Base-by-base conservation (phyloP, 2,329 filamentous ascomycete species). In the Gyromitra esculenta region DNA sequence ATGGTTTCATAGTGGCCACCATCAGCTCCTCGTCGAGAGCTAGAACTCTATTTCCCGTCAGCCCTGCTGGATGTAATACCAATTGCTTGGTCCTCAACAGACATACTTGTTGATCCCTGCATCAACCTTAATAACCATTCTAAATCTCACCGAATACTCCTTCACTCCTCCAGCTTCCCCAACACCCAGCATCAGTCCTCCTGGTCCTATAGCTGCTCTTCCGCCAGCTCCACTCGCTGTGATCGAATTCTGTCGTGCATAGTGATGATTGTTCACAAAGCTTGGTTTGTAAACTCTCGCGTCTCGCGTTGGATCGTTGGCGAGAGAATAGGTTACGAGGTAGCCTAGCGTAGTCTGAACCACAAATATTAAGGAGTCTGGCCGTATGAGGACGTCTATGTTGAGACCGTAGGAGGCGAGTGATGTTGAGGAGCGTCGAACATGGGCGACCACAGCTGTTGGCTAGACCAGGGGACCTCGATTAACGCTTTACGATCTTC, bases 111-210 rank as follows among this genome's bases (percentile, higher is more conserved):
- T 79, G 80, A 99, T 97, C 1, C 96, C 96, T 1, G 96, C 96
- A 84, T 99, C 96, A 18, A 99, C 93, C 82, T 97, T 96, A 82
- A 99, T 98, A 13, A 97, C 95, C 92, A 97, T 97, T 73, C 95
- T 89, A 84, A 99, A 99, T 9, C 93, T 91, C 63, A 99, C 88
- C 81, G 91, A 97, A 72, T 97, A 89, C 84, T 99, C 96, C 68
- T 90, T 89, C 65, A 97, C 90, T 2, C 93, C 93, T 63, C 88
- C 88, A 8, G 92, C 92, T 83, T 97, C 96, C 43, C 94, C 94
- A 1, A 92, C 89, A 0, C 92, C 92, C 83, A 91, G 89, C 11
- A 91, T 83, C 64, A 91, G 60, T 5, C 79, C 79, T 15, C 72
- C 75, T 4, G 77, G 64, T 7, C 76, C 76, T 57, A 75, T 72